These are phyloP conservation scores for Grosmannia serpens DNA, from an alignment of 2,329 filamentous ascomycete species.

Conservation along the genomic window DNA sequence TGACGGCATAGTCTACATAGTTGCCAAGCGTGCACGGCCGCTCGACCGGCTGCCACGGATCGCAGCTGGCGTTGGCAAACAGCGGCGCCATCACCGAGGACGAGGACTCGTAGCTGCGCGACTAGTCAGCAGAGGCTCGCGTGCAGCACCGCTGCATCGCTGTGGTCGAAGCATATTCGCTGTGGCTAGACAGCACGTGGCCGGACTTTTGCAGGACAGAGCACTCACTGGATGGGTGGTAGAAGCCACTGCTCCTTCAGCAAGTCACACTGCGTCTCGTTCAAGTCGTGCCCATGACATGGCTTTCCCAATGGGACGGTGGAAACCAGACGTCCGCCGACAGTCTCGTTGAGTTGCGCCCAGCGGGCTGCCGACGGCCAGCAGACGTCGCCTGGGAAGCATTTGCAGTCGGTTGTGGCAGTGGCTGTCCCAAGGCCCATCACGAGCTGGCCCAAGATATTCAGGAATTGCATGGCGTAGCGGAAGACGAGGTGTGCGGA, in stretches of 20 bases:
- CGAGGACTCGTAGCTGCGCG: constrained; percentile 11
- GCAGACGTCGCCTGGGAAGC: constrained; percentile 1
- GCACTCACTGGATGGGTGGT: neutral
- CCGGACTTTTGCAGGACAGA: neutral
- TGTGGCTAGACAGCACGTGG: no score
- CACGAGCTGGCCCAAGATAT: no score
- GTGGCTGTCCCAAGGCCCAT: no score
- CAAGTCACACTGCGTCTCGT: neutral
- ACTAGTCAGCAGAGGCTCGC: neutral
- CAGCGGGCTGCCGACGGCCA: constrained; percentile 1
- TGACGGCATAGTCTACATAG: constrained; percentile 23
- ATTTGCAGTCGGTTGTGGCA: no score
- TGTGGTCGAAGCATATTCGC: no score
- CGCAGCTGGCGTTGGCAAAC: constrained; percentile 6
- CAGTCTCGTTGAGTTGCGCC: constrained; percentile 1
- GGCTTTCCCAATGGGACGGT: neutral
- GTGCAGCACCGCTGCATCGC: no score
- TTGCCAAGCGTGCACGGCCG: constrained; percentile 26
- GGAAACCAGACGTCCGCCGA: constrained; percentile 2
- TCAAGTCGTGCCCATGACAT: constrained; percentile 3
- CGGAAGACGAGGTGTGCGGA: no score
- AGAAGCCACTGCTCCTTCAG: neutral
- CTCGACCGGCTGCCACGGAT: constrained; percentile 12
- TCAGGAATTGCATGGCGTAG: no score
- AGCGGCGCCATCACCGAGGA: constrained; percentile 5